phyloP scores from a whole-genome alignment of 257 asterid species.

The Capsicum baccatum region DNA sequence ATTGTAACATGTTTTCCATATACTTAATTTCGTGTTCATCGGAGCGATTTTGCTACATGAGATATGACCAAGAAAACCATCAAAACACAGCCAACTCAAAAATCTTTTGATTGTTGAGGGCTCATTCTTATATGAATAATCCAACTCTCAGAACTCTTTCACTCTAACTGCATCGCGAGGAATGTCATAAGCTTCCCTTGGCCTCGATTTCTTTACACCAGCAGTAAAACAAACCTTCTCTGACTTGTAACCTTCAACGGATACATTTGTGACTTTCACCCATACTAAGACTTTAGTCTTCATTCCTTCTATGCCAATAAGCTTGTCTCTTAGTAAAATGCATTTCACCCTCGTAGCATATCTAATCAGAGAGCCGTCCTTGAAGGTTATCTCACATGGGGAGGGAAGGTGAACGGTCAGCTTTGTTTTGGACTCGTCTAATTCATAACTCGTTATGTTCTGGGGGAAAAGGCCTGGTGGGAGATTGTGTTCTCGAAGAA shows the following conservation, averaged over 20 bases:
- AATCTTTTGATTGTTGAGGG: constrained; percentile 21
- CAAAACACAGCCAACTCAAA: not conserved
- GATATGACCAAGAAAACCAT: not conserved
- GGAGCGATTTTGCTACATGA: not conserved
- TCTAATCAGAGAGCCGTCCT: constrained; percentile 63
- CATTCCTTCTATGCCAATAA: constrained; percentile 78
- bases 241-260: constrained; percentile 64
- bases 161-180: constrained; percentile 62
- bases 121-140: not conserved
- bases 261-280: constrained; percentile 72
- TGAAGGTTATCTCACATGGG: constrained; percentile 78
- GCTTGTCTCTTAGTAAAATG: constrained; percentile 76
- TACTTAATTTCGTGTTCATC: not conserved
- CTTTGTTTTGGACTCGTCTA: constrained; percentile 62
- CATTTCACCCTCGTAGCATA: constrained; percentile 69
- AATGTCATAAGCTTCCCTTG: constrained; percentile 60
- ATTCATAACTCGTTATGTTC: constrained; percentile 65
- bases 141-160: constrained; percentile 57
- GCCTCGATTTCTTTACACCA: constrained; percentile 80
- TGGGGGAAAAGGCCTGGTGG: constrained; percentile 76
- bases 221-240: constrained; percentile 76
- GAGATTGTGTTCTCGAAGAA: constrained; percentile 69
- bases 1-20: constrained; percentile 8
- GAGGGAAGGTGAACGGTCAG: constrained; percentile 69
- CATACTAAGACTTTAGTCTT: constrained; percentile 77